A percentile compares a stretch with the other conserved stretches of the same genome.
Conservation (phyloP, 192 early-diverging fungal genomes). For the Martensiomyces pterosporus region DNA sequence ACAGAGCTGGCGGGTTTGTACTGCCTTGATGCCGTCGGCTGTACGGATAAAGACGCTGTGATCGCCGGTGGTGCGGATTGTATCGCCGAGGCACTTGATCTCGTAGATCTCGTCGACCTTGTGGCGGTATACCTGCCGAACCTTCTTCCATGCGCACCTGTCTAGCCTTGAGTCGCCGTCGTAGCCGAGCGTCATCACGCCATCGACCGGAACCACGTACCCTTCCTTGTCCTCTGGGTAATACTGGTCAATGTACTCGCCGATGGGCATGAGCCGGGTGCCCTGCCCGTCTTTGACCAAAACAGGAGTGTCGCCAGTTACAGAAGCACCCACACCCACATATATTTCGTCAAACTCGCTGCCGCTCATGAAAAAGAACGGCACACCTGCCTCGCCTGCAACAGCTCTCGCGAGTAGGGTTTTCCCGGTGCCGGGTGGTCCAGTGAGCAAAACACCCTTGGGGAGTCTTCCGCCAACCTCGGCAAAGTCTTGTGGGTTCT, state of each 20-base stretch:
- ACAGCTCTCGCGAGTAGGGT: slow-evolving; percentile 95
- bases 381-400: slow-evolving; percentile 95
- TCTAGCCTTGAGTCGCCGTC: slow-evolving; percentile 18
- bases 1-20: slow-evolving; percentile 34
- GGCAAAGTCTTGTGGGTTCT: slow-evolving; percentile 86
- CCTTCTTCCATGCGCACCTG: slow-evolving; percentile 38
- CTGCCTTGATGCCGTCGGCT: slow-evolving; percentile 15
- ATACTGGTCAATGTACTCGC: slow-evolving; percentile 37
- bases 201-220: slow-evolving; percentile 36
- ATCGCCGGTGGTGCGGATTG: slow-evolving; percentile 45
- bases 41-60: slow-evolving; percentile 49
- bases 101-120: slow-evolving; percentile 44
- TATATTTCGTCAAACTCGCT: slow-evolving; percentile 99
- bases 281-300: slow-evolving; percentile 27
- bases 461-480: slow-evolving; percentile 93
- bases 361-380: slow-evolving; percentile 99
- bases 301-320: slow-evolving; percentile 49
- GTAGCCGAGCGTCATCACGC: slow-evolving; percentile 45
- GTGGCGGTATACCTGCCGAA: slow-evolving; percentile 48
- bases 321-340: slow-evolving; percentile 88
- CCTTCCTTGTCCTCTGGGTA: slow-evolving; percentile 30
- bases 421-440: slow-evolving; percentile 97
- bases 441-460: slow-evolving; percentile 84
- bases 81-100: slow-evolving; percentile 40
- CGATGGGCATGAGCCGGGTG: slow-evolving; percentile 28